A percentile compares a stretch with the other conserved stretches of the same genome.
These are phyloP conservation scores for Conoideocrella luteorostrata DNA, from an alignment of 2,329 filamentous ascomycete genomes.

Conservation along the genomic window DNA sequence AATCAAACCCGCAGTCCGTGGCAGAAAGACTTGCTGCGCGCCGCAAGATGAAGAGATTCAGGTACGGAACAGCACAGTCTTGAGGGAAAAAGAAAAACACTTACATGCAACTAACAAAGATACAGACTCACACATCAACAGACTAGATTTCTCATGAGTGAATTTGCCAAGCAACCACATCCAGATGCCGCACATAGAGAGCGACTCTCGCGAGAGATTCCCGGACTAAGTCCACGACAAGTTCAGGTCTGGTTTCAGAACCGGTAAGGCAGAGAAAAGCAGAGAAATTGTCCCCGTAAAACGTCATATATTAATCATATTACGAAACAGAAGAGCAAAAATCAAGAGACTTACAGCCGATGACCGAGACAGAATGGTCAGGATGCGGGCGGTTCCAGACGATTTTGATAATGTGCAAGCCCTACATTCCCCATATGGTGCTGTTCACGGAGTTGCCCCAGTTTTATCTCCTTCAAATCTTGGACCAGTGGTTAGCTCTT, in stretches of 20 bases:
- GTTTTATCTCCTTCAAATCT: constrained; percentile 36
- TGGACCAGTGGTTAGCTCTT: constrained; percentile 42
- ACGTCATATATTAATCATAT: not conserved
- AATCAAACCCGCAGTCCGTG: constrained; percentile 42
- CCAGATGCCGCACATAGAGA: constrained; percentile 88
- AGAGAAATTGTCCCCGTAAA: not conserved
- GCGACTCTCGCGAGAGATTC: constrained; percentile 80
- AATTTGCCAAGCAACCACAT: constrained; percentile 91
- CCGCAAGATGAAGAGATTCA: constrained; percentile 73
- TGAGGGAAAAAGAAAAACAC: not conserved
- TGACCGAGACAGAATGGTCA: constrained; percentile 64
- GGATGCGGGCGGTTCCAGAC: constrained; percentile 64
- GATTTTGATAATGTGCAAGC: constrained; percentile 66
- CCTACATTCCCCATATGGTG: constrained; percentile 60
- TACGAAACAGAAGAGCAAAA: constrained; percentile 52
- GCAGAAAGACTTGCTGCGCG: constrained; percentile 52
- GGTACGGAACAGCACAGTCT: constrained; percentile 39
- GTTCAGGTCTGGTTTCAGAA: constrained; percentile 99
- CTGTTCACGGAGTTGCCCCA: constrained; percentile 46
- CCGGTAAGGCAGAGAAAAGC: constrained; percentile 50
- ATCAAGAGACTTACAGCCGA: constrained; percentile 66
- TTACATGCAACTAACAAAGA: constrained; percentile 25
- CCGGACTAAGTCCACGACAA: constrained; percentile 82
- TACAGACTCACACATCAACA: constrained; percentile 85
- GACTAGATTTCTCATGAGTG: constrained; percentile 95